Evolutionary conservation across 2,329 filamentous ascomycete genomes (phyloP), one percentile per base, ranked within the genome.

Genomic region (Fusarium buxicola): DNA sequence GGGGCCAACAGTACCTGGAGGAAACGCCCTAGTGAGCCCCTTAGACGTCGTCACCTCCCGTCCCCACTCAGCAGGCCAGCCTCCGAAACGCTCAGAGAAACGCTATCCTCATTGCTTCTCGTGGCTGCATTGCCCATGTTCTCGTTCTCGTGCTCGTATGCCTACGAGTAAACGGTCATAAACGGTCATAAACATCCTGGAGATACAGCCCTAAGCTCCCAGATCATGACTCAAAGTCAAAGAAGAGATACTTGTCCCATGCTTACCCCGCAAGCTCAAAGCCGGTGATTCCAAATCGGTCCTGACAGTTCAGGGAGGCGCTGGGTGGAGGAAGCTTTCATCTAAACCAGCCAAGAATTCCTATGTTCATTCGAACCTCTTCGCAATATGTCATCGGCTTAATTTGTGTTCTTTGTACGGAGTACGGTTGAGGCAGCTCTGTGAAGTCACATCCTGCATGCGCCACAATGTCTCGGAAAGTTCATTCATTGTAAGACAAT

Each of bases 271-370:
- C 4, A 21, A 21, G 21, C 21, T 21, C 21, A 21, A 21, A 21
- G 21, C 21, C 21, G 21, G 6, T 21, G 21, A 21, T 21, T 21
- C 21, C 21, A 21, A 21, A 21, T 6, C 6, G 21, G 21, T 21
- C 21, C 21, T 21, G 21, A 21, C 6, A 21, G 21, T 21, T 6
- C 21, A 21, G 21, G n/a, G n/a, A n/a, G n/a, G n/a, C n/a, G n/a
- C n/a, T n/a, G n/a, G n/a, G 34, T 53, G 87, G 86, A 89, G 84
- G 75, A 89, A 90, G 73, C 79, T 89, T 5, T 76, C 89, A 28
- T 89, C 86, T 55, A 85, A 87, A 65, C 81, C 82, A 41, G 87
- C 87, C 28, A 87, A 88, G 75, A 89, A 89, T 62, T 87, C 87
- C 0, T 89, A 88, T 65, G 86, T 86, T 38, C 8, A 2, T 38